phyloP scores from a whole-genome alignment of 2,329 filamentous ascomycete species.

The Penicillium crustosum region DNA sequence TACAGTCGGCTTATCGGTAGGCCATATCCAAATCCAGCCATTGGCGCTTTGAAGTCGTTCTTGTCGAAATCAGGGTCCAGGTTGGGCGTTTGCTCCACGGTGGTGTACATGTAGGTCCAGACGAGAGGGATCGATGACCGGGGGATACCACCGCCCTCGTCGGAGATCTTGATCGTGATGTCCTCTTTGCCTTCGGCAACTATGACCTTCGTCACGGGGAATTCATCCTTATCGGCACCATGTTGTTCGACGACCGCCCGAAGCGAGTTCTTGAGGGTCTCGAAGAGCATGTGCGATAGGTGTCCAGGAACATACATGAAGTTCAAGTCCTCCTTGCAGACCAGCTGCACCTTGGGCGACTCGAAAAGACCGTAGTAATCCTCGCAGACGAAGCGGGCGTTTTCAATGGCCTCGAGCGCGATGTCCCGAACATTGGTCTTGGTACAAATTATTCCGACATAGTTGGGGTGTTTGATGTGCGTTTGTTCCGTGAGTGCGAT shows the following conservation, averaged over 20 bases:
- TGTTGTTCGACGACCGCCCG: conserved; percentile 95
- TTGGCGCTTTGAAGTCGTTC: conserved; percentile 97
- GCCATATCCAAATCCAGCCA: conserved; percentile 99
- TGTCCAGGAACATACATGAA: conserved; percentile 99
- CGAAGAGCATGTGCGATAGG: conserved; percentile 98
- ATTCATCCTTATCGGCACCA: conserved; percentile 91
- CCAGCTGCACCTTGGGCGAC: conserved; percentile 91
- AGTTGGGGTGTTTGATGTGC: conserved; percentile 83
- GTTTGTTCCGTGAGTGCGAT: conserved; percentile 94
- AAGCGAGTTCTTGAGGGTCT: conserved; percentile 97
- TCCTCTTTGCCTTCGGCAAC: conserved; percentile 97
- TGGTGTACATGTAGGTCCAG: conserved; percentile 99
- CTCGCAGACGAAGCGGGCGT: conserved; percentile 97
- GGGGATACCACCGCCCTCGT: conserved; percentile 95
- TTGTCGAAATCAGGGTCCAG: conserved; percentile 98
- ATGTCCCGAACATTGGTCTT: conserved; percentile 96
- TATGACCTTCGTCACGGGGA: conserved; percentile 95
- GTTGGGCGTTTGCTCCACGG: conserved; percentile 91
- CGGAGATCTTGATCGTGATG: conserved; percentile 97
- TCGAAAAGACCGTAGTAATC: conserved; percentile 98
- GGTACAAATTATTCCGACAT: conserved; percentile 98
- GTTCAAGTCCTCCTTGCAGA: conserved; percentile 89
- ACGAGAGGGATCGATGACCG: conserved; percentile 90
- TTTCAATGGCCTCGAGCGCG: conserved; percentile 95
- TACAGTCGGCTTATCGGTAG: conserved; percentile 92